Percentiles rank a stretch among this genome's conserved stretches.
phyloP scores from a whole-genome alignment of 345 rosid species.

The Adansonia digitata region DNA sequence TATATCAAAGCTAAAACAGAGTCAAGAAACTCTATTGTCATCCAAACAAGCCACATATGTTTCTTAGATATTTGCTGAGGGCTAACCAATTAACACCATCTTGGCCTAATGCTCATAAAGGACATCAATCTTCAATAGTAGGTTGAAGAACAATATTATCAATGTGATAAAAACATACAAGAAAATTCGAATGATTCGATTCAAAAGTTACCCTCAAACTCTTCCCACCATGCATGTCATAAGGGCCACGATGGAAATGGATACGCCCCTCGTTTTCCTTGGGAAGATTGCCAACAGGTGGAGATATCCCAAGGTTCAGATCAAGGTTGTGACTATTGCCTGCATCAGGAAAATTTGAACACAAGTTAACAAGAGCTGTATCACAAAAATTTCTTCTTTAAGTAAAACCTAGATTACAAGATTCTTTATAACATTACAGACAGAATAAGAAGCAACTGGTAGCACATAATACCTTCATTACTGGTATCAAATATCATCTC shows the following conservation, averaged over 20 bases:
- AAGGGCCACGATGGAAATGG: conserved; percentile 39
- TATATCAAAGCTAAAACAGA: background rate
- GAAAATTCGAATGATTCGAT: background rate
- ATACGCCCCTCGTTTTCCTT: conserved; percentile 39
- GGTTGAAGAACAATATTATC: background rate
- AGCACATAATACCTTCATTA: conserved; percentile 45
- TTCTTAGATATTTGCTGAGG: background rate
- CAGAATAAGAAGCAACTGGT: background rate
- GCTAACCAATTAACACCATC: background rate
- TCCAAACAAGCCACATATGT: background rate
- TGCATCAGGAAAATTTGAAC: conserved; percentile 21
- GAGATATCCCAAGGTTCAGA: conserved; percentile 75
- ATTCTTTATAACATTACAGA: background rate
- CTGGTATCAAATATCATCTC: conserved; percentile 43
- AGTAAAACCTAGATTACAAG: background rate
- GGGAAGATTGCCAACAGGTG: conserved; percentile 41
- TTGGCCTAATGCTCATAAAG: background rate
- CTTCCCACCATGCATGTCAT: conserved; percentile 28
- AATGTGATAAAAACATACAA: conserved; percentile 6
- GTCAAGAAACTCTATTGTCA: background rate
- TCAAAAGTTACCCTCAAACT: conserved; percentile 42
- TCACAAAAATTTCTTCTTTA: conserved; percentile 6
- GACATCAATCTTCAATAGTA: background rate
- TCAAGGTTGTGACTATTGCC: conserved; percentile 51
- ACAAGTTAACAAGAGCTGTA: conserved; percentile 26